Base-by-base conservation (phyloP, 768 basidiomycete genomes). In the Termitomyces sp. region DNA sequence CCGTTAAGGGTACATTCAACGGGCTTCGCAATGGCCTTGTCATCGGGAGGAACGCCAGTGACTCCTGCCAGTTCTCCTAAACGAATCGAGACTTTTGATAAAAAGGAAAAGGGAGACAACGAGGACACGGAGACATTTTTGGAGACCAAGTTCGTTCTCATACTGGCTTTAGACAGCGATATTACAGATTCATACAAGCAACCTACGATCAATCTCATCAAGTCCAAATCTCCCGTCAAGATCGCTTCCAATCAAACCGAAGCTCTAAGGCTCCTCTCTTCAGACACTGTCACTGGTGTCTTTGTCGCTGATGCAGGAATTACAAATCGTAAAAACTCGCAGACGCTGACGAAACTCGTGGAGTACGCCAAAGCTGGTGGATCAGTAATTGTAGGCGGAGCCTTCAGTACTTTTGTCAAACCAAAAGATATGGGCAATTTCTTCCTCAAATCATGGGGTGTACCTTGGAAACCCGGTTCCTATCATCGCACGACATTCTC, bases 401-500 rank as follows among this genome's bases (percentile, higher is more conserved):
- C 65, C 28, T 75, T 76, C 65, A 70, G 71, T 63, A 62, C 54
- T 38, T 64, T 66, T 38, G 63, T 74, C 48, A 47, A 45, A 8
- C 62, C 61, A 16, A 32, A 54, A 7, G 65, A 67, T 30, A 63
- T 74, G 55, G 58, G 65, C 48, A 59, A 55, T 7, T 70, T 73
- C 51, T 70, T 76, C 59, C 60, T 66, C 30, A 58, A 65, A 22
- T 56, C 62, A 7, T 74, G 72, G 69, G 66, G 70, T 43, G 66
- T 79, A 26, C 49, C 63, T 0, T 77, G 76, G 77, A 70, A 69
- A 56, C 46, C 60, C 9, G 77, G 77, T 5, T 68, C 69, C 3
- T 79, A 79, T 56, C 68, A 70, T 59, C 73, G 76, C 36, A 71
- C 71, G 20, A 76, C 71, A 1, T 74, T 75, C 64, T 58, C 57